Base-by-base conservation (phyloP, 2,329 filamentous ascomycete species). In the Chaetomiaceae sp. region DNA sequence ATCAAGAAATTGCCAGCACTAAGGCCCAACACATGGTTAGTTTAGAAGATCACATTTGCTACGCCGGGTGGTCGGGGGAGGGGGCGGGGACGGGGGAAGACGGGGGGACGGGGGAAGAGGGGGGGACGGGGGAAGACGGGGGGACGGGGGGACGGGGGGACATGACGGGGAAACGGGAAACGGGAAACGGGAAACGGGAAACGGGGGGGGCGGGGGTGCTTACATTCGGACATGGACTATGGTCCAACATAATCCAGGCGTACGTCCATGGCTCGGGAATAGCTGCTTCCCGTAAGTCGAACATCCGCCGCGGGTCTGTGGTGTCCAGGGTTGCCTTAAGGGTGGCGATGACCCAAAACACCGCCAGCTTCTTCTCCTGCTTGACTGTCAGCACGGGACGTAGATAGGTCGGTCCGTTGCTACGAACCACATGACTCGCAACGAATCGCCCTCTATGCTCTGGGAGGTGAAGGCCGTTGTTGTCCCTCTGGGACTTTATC, bases 361-460 rank as follows among this genome's bases (percentile, higher is more conserved):
- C 36, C 0, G 55, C 52, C 0, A 63, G 11, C 12, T 62, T 55
- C 9, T 63, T 62, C 11, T 63, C 58, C 60, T 59, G 23, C 12
- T 11, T 0, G n/a, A 34, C 20, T 9, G 20, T 49, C 7, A 46
- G 38, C 37, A 36, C 8, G 25, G 14, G 8, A 25, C 20, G 33
- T 3, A 5, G 7, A 25, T 22, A 4, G 2, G 3, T 6, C 23
- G 4, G 9, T 4, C 4, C 4, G 27, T 19, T 12, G n/a, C 8
- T 14, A 54, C 42, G 3, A 29, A 56, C 49, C 0, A 29, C 23
- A 17, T 60, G 54, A 12, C 31, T 49, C 0, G 59, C 51, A 0
- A 42, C n/a, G 15, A 44, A 58, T 1, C 60, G 53, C 1, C 56
- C 55, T 6, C 8, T 22, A 12, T 61, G 47, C 38, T 59, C 51